Evolutionary conservation across 1,284 basidiomycete genomes (phyloP).

Genomic region (Pholiota adiposa): DNA sequence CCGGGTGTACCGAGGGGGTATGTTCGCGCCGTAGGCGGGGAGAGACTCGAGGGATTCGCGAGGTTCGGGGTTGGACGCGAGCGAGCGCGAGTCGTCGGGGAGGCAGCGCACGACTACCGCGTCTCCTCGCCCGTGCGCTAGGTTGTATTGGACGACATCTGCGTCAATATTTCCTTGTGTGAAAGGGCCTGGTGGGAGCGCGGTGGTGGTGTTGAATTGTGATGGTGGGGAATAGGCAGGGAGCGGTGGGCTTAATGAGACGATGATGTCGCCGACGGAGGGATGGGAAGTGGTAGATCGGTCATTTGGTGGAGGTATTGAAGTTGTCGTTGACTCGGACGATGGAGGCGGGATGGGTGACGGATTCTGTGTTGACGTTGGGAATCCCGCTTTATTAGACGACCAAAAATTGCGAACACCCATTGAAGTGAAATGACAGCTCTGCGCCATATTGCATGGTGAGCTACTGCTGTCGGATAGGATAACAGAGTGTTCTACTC

Average conservation of each 20-base stretch:
- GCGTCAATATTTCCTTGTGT: not conserved
- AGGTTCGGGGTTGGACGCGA: not conserved
- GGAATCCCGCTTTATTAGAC: too few species aligned
- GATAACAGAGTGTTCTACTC: too few species aligned
- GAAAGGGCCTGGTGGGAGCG: not conserved
- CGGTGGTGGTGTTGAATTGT: not conserved
- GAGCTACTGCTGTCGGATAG: too few species aligned
- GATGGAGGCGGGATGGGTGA: too few species aligned
- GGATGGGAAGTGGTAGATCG: not conserved
- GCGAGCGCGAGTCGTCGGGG: conserved; percentile 13
- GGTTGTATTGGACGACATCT: conserved; percentile 11
- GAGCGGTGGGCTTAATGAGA: not conserved
- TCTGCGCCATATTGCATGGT: too few species aligned
- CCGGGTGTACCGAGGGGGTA: conserved; percentile 17
- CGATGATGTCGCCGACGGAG: not conserved
- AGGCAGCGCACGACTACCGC: conserved; percentile 10
- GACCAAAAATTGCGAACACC: too few species aligned
- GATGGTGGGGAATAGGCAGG: conserved; percentile 2
- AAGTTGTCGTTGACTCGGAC: not conserved
- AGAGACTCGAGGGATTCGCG: conserved; percentile 10
- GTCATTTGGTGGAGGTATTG: not conserved
- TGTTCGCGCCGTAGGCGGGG: conserved; percentile 19
- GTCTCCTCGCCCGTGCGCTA: conserved; percentile 9
- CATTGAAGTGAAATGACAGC: too few species aligned
- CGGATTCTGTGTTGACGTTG: too few species aligned